Evolutionary conservation across 495 filamentous ascomycete genomes (phyloP).

Genomic region (Tetracladium marchalianum): DNA sequence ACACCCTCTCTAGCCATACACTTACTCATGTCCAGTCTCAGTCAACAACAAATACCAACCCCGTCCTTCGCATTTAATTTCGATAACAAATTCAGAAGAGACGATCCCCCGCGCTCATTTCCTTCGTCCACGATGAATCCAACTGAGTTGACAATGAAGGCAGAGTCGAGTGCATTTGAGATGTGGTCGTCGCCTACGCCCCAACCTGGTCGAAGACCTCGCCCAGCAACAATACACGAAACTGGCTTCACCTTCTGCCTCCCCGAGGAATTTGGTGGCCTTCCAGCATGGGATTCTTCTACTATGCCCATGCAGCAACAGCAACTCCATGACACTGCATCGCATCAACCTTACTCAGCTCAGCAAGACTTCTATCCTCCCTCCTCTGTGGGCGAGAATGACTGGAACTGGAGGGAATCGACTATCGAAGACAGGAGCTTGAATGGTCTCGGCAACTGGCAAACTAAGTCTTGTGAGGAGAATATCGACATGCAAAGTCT

Average conservation of each 20-base stretch:
- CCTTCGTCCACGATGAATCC: constrained; percentile 19
- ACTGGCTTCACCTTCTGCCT: constrained; percentile 46
- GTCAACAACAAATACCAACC: constrained; percentile 19
- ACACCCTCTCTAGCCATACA: background rate
- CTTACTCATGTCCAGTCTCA: constrained; percentile 11
- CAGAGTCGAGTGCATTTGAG: constrained; percentile 14
- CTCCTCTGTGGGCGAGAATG: constrained; percentile 37
- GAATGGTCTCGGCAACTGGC: constrained; percentile 36
- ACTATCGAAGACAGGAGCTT: constrained; percentile 9
- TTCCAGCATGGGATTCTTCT: constrained; percentile 45
- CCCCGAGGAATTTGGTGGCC: constrained; percentile 34
- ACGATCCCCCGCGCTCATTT: constrained; percentile 20
- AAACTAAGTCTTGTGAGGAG: constrained; percentile 39
- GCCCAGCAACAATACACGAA: constrained; percentile 48
- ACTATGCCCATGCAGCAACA: constrained; percentile 39
- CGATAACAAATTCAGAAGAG: constrained; percentile 21
- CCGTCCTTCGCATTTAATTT: constrained; percentile 21
- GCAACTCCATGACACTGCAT: constrained; percentile 34
- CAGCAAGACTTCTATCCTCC: constrained; percentile 43
- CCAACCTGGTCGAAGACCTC: constrained; percentile 20
- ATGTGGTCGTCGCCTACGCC: constrained; percentile 20
- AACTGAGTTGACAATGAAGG: constrained; percentile 16
- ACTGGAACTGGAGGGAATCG: constrained; percentile 20
- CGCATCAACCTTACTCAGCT: constrained; percentile 34
- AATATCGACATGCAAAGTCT: constrained; percentile 33